phyloP scores from a whole-genome alignment of 257 asterid species.

The Penstemon eatonii region DNA sequence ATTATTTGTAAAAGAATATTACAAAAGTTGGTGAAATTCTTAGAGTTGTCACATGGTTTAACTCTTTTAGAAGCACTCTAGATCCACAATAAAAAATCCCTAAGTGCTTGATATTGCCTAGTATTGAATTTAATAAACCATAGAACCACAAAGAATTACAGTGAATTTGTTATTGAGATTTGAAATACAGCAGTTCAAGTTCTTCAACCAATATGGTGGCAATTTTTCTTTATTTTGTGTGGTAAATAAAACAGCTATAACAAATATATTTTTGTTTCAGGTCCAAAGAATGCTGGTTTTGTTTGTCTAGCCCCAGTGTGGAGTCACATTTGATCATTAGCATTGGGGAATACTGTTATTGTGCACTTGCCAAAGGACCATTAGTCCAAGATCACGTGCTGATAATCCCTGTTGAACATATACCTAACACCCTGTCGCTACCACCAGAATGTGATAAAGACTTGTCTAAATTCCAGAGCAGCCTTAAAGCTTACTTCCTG shows the following conservation, averaged over 20 bases:
- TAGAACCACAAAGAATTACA: neutral
- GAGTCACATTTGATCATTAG: constrained; percentile 81
- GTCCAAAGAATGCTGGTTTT: constrained; percentile 97
- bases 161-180: neutral
- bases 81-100: neutral
- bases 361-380: constrained; percentile 95
- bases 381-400: constrained; percentile 83
- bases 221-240: neutral
- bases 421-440: constrained; percentile 72
- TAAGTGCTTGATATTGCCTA: neutral
- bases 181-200: neutral
- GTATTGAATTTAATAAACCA: neutral
- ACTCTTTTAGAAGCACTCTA: neutral
- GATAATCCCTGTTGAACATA: constrained; percentile 83
- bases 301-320: constrained; percentile 78
- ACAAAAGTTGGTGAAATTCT: neutral
- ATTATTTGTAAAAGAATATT: neutral
- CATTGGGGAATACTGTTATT: constrained; percentile 79
- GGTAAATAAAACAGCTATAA: neutral
- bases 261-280: constrained; percentile 40
- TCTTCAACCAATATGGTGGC: neutral
- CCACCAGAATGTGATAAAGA: constrained; percentile 73
- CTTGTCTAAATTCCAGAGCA: constrained; percentile 49
- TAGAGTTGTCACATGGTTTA: neutral
- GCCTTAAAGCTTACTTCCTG: constrained; percentile 75